Evolutionary conservation across 495 filamentous ascomycete species (phyloP), one percentile per base, ranked within the genome.

Genomic region (Lophiotrema nucula): DNA sequence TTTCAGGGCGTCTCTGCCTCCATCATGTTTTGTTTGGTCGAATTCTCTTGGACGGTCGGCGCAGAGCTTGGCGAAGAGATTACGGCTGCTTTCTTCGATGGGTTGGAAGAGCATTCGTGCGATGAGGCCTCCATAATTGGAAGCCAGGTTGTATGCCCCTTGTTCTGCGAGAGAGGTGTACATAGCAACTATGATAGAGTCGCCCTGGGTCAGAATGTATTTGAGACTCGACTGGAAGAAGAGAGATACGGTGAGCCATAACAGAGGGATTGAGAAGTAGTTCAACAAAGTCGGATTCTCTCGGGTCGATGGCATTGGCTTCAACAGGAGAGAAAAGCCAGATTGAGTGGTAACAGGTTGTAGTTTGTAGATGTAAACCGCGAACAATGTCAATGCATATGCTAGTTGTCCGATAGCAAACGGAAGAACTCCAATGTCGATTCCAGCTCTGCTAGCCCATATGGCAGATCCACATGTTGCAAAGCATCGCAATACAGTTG

Each of bases 81-180:
- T 89, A 21, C 95, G 85, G 58, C 85, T 88, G 62, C 85, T 89
- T 70, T 97, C 95, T 67, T 99, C 93, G 63, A 97, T 82, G 10
- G 93, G 93, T 65, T 97, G 93, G 70, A 99, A 93, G 52, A 99
- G 72, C 53, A 97, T 82, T 12, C 93, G 86, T 2, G 95, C 93
- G 47, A 95, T 71, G 2, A 99, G 81, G 6, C 90, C 87, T 37
- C 95, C 93, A 75, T 99, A 99, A 67, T 97, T 97, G 47, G 88
- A 85, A 25, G 92, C 93, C 2, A 99, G 78, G 0, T 90, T 88
- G 71, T 97, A 99, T 16, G 89, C 84, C n/a, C 93, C 93, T 73
- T 97, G 92, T 11, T 90, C 87, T 33, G 80, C 75, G 4, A 90
- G 78, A 1, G 85, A 82, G 22, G 90, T 84, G 53, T 97, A 75